phyloP scores from a whole-genome alignment of 2,329 filamentous ascomycete species.

The Verticillium tricorpus region DNA sequence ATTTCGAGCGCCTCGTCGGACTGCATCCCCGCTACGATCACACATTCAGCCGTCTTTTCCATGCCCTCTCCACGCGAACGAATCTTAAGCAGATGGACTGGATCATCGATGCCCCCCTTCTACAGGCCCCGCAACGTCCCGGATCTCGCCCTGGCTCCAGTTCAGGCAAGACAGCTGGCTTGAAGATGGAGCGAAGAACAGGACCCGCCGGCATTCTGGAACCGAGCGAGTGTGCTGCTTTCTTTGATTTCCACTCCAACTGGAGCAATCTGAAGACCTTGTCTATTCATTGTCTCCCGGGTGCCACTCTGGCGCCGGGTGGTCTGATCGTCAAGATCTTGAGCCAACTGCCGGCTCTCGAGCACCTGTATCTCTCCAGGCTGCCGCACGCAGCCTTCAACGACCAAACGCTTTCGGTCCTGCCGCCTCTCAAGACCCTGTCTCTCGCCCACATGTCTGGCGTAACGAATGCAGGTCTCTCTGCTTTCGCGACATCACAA shows the following conservation, averaged over 20 bases:
- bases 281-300: constrained; percentile 54
- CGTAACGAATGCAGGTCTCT: constrained; percentile 51
- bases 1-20: constrained; percentile 55
- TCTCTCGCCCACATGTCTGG: constrained; percentile 52
- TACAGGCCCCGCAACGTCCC: constrained; percentile 27
- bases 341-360: constrained; percentile 46
- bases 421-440: constrained; percentile 52
- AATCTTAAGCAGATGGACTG: constrained; percentile 56
- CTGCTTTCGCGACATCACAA: constrained; percentile 48
- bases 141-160: constrained; percentile 13
- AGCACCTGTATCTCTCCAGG: constrained; percentile 55
- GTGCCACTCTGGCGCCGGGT: constrained; percentile 48
- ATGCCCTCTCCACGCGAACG: constrained; percentile 53
- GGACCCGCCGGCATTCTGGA: constrained; percentile 18
- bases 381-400: constrained; percentile 53
- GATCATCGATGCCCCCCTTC: constrained; percentile 41
- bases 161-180: constrained; percentile 5
- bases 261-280: constrained; percentile 54
- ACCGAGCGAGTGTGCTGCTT: constrained; percentile 31
- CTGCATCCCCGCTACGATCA: constrained; percentile 51
- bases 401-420: constrained; percentile 47
- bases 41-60: constrained; percentile 50
- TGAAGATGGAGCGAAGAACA: neutral
- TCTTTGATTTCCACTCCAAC: constrained; percentile 46
- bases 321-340: constrained; percentile 47